Evolutionary conservation across 768 basidiomycete species (phyloP).

Genomic region (Kwoniella dejecticola): DNA sequence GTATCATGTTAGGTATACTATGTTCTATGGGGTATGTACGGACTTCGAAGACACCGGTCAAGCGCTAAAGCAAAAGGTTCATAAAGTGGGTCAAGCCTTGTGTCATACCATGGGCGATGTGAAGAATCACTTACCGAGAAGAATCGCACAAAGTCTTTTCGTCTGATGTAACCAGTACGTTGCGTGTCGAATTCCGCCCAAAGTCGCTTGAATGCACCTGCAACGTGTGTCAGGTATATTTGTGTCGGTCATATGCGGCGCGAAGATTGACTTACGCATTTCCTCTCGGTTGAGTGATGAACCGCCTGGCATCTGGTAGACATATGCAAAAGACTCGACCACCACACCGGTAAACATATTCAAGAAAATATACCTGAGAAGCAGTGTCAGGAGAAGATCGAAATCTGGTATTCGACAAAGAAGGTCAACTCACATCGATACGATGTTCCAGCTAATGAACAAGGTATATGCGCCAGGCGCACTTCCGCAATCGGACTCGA

Average conservation of each 20-base stretch:
- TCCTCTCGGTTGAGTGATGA: conserved; percentile 78
- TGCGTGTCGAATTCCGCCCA: conserved; percentile 84
- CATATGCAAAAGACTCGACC: conserved; percentile 93
- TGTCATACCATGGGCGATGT: no score
- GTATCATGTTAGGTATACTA: conserved; percentile 65
- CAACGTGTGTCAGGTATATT: not conserved
- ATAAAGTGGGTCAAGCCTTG: no score
- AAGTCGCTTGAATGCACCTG: conserved; percentile 77
- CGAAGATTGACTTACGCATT: conserved; percentile 64
- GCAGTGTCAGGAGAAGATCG: not conserved
- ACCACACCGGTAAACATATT: conserved; percentile 97
- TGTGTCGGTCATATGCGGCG: not conserved
- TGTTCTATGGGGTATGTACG: conserved; percentile 76
- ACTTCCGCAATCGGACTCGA: conserved; percentile 85
- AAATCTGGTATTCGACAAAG: not conserved
- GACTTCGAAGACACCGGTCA: conserved; percentile 85
- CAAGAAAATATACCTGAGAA: conserved; percentile 80
- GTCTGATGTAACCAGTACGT: conserved; percentile 75
- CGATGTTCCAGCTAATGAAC: conserved; percentile 91
- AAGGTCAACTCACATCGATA: conserved; percentile 73
- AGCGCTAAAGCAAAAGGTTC: no score
- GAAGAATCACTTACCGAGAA: conserved; percentile 80
- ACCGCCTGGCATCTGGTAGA: conserved; percentile 83
- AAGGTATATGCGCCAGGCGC: conserved; percentile 76
- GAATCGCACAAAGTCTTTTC: conserved; percentile 71